Conservation (phyloP, 2,329 filamentous ascomycete genomes). For the Scedosporium boydii region DNA sequence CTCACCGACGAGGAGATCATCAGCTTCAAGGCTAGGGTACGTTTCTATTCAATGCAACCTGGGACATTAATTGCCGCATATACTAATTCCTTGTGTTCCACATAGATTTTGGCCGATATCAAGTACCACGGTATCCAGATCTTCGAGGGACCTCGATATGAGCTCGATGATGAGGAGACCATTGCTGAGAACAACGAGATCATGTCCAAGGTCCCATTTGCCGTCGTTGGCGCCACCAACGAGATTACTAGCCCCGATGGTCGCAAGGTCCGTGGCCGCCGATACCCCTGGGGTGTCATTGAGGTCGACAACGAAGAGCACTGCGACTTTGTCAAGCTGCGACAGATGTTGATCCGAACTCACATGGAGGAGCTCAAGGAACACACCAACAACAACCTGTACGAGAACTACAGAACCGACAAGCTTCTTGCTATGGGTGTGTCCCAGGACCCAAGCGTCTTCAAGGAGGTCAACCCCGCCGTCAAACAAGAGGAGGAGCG, state of each 20-base stretch:
- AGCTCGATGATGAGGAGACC: slow-evolving; percentile 98
- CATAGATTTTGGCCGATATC: slow-evolving; percentile 90
- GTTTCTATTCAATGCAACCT: slow-evolving; percentile 25
- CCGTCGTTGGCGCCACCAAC: slow-evolving; percentile 91
- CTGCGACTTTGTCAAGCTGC: slow-evolving; percentile 99
- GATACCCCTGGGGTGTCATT: slow-evolving; percentile 96
- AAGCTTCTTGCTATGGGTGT: slow-evolving; percentile 99
- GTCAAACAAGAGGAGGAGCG: slow-evolving; percentile 99
- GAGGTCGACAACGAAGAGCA: slow-evolving; percentile 99
- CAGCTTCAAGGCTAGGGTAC: slow-evolving; percentile 91
- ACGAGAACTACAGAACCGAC: slow-evolving; percentile 99
- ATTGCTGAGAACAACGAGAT: slow-evolving; percentile 99
- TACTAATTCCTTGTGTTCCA: slow-evolving; percentile 9
- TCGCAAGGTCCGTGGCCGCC: slow-evolving; percentile 88
- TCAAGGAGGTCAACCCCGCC: slow-evolving; percentile 99
- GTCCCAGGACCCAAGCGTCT: slow-evolving; percentile 95
- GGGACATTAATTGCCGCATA: slow-evolving; percentile 9
- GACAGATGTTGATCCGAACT: slow-evolving; percentile 98
- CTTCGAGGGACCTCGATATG: slow-evolving; percentile 96
- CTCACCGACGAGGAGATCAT: slow-evolving; percentile 93
- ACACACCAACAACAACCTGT: slow-evolving; percentile 97
- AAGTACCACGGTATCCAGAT: slow-evolving; percentile 97
- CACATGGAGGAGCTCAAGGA: slow-evolving; percentile 99
- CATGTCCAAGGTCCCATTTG: slow-evolving; percentile 99
- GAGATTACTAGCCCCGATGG: slow-evolving; percentile 89